Percentiles rank a stretch among this genome's conserved stretches.
Evolutionary conservation across 2,329 filamentous ascomycete genomes (phyloP).

Genomic region (Fusarium oligoseptatum): DNA sequence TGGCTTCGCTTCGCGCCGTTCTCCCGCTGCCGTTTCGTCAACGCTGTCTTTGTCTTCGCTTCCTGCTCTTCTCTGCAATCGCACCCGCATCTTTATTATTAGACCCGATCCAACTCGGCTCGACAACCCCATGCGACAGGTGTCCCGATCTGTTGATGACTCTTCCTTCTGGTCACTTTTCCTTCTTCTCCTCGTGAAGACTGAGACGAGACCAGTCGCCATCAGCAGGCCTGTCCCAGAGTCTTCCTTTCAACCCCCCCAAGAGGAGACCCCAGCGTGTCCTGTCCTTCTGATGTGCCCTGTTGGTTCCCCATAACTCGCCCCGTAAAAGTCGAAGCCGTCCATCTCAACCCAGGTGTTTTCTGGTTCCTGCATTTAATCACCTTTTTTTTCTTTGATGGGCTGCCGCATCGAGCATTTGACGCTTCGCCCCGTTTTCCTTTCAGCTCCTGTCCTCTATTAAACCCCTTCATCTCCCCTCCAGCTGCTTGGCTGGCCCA

Average conservation of each 20-base stretch:
- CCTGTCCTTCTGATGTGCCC: slow-evolving; percentile 43
- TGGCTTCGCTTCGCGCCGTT: slow-evolving; percentile 44
- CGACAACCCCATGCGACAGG: slow-evolving; percentile 25
- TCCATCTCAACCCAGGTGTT: slow-evolving; percentile 20
- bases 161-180: slow-evolving; percentile 40
- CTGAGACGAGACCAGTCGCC: slow-evolving; percentile 52
- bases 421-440: slow-evolving; percentile 36
- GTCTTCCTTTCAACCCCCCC: slow-evolving; percentile 43
- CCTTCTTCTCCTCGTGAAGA: slow-evolving; percentile 50
- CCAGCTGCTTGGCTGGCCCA: slow-evolving; percentile 24
- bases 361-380: slow-evolving; percentile 40
- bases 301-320: slow-evolving; percentile 28
- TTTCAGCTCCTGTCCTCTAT: slow-evolving; percentile 1
- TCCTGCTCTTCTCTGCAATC: slow-evolving; percentile 9
- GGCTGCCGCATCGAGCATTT: slow-evolving; percentile 26
- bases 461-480: slow-evolving; percentile 5
- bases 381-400: slow-evolving; percentile 25
- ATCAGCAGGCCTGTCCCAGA: slow-evolving; percentile 56
- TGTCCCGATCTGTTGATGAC: slow-evolving; percentile 43
- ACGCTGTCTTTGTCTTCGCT: slow-evolving; percentile 14
- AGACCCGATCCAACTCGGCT: slow-evolving; percentile 12
- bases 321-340: slow-evolving; percentile 34
- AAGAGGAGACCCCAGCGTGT: slow-evolving; percentile 41
- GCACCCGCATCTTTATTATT: not conserved
- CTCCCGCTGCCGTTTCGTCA: slow-evolving; percentile 42